phyloP scores from a whole-genome alignment of 2,329 filamentous ascomycete genomes.

The Hypoxylon sp. region DNA sequence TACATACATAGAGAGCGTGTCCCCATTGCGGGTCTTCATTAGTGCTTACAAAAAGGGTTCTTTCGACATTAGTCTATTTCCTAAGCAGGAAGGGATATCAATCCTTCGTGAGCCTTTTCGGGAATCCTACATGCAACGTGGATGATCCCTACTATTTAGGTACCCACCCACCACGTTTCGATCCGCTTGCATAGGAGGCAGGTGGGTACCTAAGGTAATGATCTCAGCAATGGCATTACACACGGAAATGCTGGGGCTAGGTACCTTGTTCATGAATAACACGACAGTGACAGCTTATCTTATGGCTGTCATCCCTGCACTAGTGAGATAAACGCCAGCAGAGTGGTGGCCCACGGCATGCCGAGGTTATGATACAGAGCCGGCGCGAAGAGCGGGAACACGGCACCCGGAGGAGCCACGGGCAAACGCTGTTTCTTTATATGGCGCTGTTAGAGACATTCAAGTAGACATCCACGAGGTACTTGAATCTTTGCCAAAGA shows the following conservation, averaged over 20 bases:
- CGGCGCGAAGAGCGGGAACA: conserved; percentile 19
- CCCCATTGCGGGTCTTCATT: background rate
- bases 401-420: conserved; percentile 6
- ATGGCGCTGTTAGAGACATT: conserved; percentile 8
- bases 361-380: conserved; percentile 15
- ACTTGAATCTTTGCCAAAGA: conserved; percentile 2
- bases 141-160: background rate
- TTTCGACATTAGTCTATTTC: background rate
- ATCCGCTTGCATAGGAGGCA: background rate
- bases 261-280: too few species aligned
- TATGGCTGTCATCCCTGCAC: too few species aligned
- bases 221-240: too few species aligned
- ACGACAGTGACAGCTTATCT: too few species aligned
- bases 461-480: conserved; percentile 18
- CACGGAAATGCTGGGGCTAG: too few species aligned
- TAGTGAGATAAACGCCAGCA: conserved; percentile 6
- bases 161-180: background rate
- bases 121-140: background rate
- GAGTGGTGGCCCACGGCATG: conserved; percentile 9
- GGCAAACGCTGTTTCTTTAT: background rate
- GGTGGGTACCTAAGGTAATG: background rate
- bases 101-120: background rate
- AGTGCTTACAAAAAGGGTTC: conserved; percentile 1
- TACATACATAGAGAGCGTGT: conserved; percentile 2
- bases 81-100: background rate